Evolutionary conservation across 2,329 filamentous ascomycete species (phyloP).

Genomic region (Cladophialophora exuberans): DNA sequence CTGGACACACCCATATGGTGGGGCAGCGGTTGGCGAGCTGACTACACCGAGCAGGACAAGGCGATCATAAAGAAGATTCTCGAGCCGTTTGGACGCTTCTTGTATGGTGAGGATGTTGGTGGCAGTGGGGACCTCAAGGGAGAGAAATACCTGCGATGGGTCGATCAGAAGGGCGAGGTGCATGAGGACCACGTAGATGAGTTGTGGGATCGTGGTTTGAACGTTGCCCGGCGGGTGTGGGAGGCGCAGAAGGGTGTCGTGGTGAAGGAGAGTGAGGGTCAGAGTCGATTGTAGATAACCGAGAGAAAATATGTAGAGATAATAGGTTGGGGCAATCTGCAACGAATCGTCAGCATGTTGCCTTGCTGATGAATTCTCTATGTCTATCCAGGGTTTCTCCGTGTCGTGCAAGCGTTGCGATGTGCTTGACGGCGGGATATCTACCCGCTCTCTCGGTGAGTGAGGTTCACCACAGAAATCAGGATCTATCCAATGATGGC

Average conservation of each 20-base stretch:
- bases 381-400: too few relatives aligned
- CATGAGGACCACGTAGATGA: conserved; percentile 30
- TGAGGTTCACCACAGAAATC: too few relatives aligned
- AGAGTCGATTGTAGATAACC: not conserved
- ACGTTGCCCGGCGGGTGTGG: conserved; percentile 30
- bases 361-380: too few relatives aligned
- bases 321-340: too few relatives aligned
- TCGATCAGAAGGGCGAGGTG: conserved; percentile 28
- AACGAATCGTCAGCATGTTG: too few relatives aligned
- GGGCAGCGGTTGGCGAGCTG: conserved; percentile 30
- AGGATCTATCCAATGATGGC: too few relatives aligned
- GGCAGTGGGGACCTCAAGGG: conserved; percentile 13
- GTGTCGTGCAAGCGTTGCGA: too few relatives aligned
- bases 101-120: conserved; percentile 25
- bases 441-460: too few relatives aligned
- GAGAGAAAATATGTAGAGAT: too few relatives aligned
- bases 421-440: too few relatives aligned
- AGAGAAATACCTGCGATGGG: conserved; percentile 21
- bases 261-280: conserved; percentile 15
- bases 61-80: conserved; percentile 25
- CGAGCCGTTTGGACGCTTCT: conserved; percentile 30
- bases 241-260: conserved; percentile 24
- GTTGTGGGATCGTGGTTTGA: conserved; percentile 30
- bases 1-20: conserved; percentile 34
- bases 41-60: conserved; percentile 29